Base-by-base conservation (phyloP, 768 basidiomycete genomes). In the Serpula lacrymans region DNA sequence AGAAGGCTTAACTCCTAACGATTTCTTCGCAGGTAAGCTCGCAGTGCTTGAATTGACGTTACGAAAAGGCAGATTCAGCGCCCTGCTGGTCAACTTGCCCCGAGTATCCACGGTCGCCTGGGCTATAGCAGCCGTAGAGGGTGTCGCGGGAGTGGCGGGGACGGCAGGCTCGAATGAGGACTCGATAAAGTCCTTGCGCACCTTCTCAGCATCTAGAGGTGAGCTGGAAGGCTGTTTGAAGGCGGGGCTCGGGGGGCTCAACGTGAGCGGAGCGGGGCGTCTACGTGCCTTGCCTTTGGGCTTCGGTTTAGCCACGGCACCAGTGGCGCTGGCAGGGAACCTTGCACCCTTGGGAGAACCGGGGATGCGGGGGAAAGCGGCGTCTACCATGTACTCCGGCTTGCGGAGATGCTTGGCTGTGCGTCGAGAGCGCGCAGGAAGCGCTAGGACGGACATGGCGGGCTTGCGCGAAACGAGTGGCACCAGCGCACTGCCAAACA, bases 201-300 rank as follows among this genome's bases (percentile, higher is more conserved):
- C 59, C 14, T 52, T 54, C 10, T 59, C 59, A 3, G 51, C 34
- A 42, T 71, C 70, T 14, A 64, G 43, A 1, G 64, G 64, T 5
- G 63, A 63, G 47, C 69, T 63, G 27, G 56, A 56, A 9, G 63
- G 60, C 27, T 55, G 58, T 32, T 67, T 65, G 39, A 32, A 42
- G 7, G 50, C 49, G 0, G 59, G 64, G 47, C 52, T 55, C 7
- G 58, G 59, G 5, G 58, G 66, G 7, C 47, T 51, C 31, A 74
- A 62, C 25, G 57, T 65, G 46, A 74, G 62, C 0, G 72, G 72
- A 3, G 69, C 62, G 11, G 72, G 72, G 0, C 72, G 63, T 34
- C 64, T 60, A 41, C 69, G 60, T 12, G 58, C 55, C 41, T 61
- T 65, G 21, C 58, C 58, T 36, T 46, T 59, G 16, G 44, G 40